Evolutionary conservation across 2,329 filamentous ascomycete genomes (phyloP).

Genomic region (Aspergillus aculeatinus): DNA sequence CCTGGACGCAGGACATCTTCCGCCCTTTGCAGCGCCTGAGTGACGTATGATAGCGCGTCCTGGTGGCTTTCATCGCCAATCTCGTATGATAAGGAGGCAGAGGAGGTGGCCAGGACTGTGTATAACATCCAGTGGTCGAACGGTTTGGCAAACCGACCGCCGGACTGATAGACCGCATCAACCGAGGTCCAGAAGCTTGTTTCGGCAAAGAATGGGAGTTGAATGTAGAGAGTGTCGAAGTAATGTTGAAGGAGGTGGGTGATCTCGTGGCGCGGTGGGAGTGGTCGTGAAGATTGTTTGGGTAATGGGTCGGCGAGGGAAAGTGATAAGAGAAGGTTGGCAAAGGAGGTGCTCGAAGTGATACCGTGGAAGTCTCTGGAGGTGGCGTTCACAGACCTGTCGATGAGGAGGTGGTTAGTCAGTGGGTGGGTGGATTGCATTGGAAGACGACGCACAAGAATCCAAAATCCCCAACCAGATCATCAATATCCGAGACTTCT

Average conservation of each 20-base stretch:
- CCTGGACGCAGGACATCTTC: slow-evolving; percentile 84
- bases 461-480: slow-evolving; percentile 89
- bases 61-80: slow-evolving; percentile 64
- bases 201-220: slow-evolving; percentile 82
- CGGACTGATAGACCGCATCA: slow-evolving; percentile 75
- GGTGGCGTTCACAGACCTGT: slow-evolving; percentile 87
- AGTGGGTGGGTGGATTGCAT: neutral
- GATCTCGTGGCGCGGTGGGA: slow-evolving; percentile 71
- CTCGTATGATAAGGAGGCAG: slow-evolving; percentile 67
- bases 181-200: slow-evolving; percentile 73
- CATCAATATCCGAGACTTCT: slow-evolving; percentile 85
- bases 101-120: slow-evolving; percentile 84
- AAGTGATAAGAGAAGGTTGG: slow-evolving; percentile 80
- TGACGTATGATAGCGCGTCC: slow-evolving; percentile 60
- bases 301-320: slow-evolving; percentile 72
- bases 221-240: slow-evolving; percentile 73
- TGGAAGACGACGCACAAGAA: slow-evolving; percentile 63
- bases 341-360: slow-evolving; percentile 86
- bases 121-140: slow-evolving; percentile 84
- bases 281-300: slow-evolving; percentile 55
- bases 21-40: slow-evolving; percentile 70
- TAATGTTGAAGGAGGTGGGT: slow-evolving; percentile 76
- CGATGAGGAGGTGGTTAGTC: neutral
- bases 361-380: slow-evolving; percentile 91
- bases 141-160: slow-evolving; percentile 59